phyloP scores from a whole-genome alignment of 441 rosid species.

The Erysimum cheiri region DNA sequence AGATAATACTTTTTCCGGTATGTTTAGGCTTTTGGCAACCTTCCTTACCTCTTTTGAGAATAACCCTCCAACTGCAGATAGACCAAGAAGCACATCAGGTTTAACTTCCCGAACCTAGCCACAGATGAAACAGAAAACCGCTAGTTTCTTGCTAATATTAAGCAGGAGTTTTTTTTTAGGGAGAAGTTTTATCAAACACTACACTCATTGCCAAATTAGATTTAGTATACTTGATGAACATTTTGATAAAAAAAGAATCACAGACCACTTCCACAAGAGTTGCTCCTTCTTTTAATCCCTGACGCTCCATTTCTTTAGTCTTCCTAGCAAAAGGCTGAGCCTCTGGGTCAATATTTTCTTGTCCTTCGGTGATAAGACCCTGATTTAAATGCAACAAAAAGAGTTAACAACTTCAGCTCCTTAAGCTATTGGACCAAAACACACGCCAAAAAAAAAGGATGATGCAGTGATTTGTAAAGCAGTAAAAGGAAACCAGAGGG shows the following conservation, averaged over 20 bases:
- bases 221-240: conserved; percentile 23
- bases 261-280: conserved; percentile 95
- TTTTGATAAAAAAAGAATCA: conserved; percentile 39
- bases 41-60: conserved; percentile 90
- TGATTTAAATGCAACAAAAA: conserved; percentile 47
- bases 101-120: conserved; percentile 89
- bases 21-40: conserved; percentile 25
- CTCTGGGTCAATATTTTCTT: conserved; percentile 78
- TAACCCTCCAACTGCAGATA: conserved; percentile 99
- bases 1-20: conserved; percentile 9
- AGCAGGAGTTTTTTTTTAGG: neutral
- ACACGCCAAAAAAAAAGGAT: neutral
- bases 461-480: conserved; percentile 10
- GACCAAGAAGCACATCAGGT: conserved; percentile 99
- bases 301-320: conserved; percentile 82
- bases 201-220: conserved; percentile 27
- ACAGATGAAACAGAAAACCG: conserved; percentile 29
- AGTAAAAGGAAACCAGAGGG: conserved; percentile 6
- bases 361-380: conserved; percentile 96
- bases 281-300: conserved; percentile 92
- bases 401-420: conserved; percentile 31
- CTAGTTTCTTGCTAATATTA: conserved; percentile 23
- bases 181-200: neutral
- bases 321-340: conserved; percentile 90
- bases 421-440: conserved; percentile 23